These are phyloP conservation scores for Reutealis trisperma DNA, from an alignment of 345 rosid species.

Conservation along the genomic window DNA sequence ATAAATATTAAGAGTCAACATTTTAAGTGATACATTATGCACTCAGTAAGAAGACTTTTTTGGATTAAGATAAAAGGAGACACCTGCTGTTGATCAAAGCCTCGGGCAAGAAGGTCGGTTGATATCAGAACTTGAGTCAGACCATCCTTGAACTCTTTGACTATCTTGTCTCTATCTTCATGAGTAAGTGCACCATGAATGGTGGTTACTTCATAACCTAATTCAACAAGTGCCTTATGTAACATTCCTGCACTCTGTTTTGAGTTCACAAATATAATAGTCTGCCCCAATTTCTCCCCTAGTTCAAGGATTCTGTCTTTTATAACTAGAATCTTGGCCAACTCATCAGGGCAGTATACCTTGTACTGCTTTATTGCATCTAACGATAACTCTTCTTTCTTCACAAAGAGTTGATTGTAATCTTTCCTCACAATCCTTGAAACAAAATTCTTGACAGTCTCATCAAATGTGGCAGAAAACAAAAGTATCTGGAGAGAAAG, in stretches of 20 bases:
- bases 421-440: conserved; percentile 51
- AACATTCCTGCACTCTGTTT: conserved; percentile 59
- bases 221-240: conserved; percentile 59
- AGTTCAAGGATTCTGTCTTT: conserved; percentile 84
- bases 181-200: conserved; percentile 66
- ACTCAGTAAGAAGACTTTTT: conserved; percentile 4
- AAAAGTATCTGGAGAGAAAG: conserved; percentile 62
- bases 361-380: conserved; percentile 92
- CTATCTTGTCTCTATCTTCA: conserved; percentile 77
- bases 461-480: conserved; percentile 91
- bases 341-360: conserved; percentile 79
- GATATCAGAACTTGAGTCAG: conserved; percentile 87
- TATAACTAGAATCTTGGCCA: conserved; percentile 63
- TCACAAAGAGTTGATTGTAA: conserved; percentile 83
- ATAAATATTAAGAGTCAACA: not conserved
- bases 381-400: conserved; percentile 83
- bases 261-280: conserved; percentile 73
- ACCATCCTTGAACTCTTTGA: conserved; percentile 84
- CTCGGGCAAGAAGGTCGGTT: conserved; percentile 87
- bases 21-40: no score
- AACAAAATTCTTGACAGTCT: conserved; percentile 78
- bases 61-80: not conserved
- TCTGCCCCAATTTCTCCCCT: conserved; percentile 81
- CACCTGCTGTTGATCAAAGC: conserved; percentile 93
- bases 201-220: conserved; percentile 86